Evolutionary conservation across 2,329 filamentous ascomycete genomes (phyloP).

Genomic region (Akanthomyces muscarius): DNA sequence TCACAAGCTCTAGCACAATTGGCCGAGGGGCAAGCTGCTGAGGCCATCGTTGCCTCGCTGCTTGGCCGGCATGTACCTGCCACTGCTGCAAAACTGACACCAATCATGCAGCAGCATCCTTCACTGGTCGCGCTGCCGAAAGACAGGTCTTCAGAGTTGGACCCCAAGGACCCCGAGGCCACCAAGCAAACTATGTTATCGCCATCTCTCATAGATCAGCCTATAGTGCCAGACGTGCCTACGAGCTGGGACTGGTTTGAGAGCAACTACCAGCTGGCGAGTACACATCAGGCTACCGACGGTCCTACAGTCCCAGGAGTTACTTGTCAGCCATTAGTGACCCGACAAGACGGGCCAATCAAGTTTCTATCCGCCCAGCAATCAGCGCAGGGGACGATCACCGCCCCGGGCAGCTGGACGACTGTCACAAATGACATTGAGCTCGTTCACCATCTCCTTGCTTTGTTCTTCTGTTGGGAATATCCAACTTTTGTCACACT

Average conservation of each 20-base stretch:
- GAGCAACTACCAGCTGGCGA: slow-evolving; percentile 33
- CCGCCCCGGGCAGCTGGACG: slow-evolving; percentile 53
- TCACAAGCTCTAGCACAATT: slow-evolving; percentile 52
- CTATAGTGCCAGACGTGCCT: slow-evolving; percentile 20
- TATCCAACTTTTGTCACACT: slow-evolving; percentile 71
- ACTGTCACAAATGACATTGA: slow-evolving; percentile 52
- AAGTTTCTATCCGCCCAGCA: background rate
- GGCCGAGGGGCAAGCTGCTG: slow-evolving; percentile 49
- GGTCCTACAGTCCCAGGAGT: slow-evolving; percentile 35
- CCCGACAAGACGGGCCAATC: background rate
- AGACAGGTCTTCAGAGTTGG: background rate
- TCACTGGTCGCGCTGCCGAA: background rate
- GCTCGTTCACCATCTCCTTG: slow-evolving; percentile 60
- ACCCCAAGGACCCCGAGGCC: background rate
- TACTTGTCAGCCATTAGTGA: background rate
- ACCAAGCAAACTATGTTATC: background rate
- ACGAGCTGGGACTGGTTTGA: slow-evolving; percentile 17
- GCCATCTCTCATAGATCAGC: background rate
- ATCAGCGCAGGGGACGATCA: slow-evolving; percentile 43
- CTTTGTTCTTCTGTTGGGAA: slow-evolving; percentile 69
- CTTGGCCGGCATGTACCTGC: background rate
- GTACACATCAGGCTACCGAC: slow-evolving; percentile 45
- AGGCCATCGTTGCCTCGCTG: slow-evolving; percentile 39
- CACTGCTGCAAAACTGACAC: slow-evolving; percentile 25
- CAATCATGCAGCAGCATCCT: slow-evolving; percentile 14